Evolutionary conservation across 768 basidiomycete species (phyloP), one percentile per base, ranked within the genome.

Genomic region (Suillus bovinus): DNA sequence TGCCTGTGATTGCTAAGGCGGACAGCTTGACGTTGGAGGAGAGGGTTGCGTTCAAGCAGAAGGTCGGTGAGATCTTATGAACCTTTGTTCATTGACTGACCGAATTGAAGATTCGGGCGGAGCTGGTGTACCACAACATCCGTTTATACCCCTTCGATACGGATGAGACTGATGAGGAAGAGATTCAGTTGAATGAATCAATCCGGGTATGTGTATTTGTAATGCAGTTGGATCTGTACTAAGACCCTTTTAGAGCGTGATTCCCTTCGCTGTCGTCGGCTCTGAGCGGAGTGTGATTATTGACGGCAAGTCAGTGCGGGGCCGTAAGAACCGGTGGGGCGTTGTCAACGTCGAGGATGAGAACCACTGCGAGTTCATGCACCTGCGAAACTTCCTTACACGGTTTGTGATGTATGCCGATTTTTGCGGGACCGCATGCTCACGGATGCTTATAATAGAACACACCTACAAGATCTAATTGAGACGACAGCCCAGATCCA

Each of bases 401-500:
- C 83, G 91, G 90, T 90, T 58, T 46, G 86, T 73, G 38, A 17
- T 22, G 11, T 4, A 24, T 10, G 54, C 16, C 16, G 9, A 33
- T 20, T 41, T 31, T 44, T 17, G 1, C 36, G 36, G 54, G 16
- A 5, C 54, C 50, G 5, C 24, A 17, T 54, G 20, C 54, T 56
- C 36, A 56, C 54, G 10, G 6, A 4, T 16, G 16, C n/a, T 33
- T 31, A 41, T 41, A 57, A 49, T 63, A 91, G 96, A 78, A 96
- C 96, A 34, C 97, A 99, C 79, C 77, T 99, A 72, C 96, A 99
- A 77, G 96, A 99, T 72, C 80, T 99, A 74, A 99, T 99, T 74
- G 96, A 99, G 82, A 97, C 96, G 61, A 99, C 97, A 11, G 95
- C 97, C 13, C 93, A 96, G 77, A 97, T 96, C 75, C 96, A 99